A percentile compares a stretch with the other conserved stretches of the same genome.
phyloP scores from a whole-genome alignment of 73 alveolate species.

The Paramecium tetraurelia region DNA sequence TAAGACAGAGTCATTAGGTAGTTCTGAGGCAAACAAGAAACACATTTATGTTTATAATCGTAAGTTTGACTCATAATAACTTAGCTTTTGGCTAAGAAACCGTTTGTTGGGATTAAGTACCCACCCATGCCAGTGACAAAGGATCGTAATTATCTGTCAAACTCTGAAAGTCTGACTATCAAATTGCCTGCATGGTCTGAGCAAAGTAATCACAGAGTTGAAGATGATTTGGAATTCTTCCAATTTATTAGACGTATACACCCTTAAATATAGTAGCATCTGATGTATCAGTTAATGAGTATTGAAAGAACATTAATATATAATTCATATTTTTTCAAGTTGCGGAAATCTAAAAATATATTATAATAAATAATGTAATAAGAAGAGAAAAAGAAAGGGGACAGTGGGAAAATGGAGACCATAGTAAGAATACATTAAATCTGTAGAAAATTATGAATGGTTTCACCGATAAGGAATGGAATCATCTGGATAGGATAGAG shows the following conservation, averaged over 20 bases:
- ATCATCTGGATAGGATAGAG: constrained; percentile 62
- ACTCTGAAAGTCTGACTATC: not conserved
- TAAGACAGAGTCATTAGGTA: not conserved
- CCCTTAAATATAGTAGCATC: not conserved
- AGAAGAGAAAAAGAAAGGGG: constrained; percentile 37
- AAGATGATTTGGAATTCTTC: constrained; percentile 38
- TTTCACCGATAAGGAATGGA: constrained; percentile 58
- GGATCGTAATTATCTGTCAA: not conserved
- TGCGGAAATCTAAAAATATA: not conserved
- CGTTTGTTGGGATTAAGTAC: not conserved
- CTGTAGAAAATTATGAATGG: constrained; percentile 62
- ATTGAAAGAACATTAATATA: not conserved
- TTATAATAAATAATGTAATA: not conserved
- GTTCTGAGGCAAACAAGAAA: not conserved
- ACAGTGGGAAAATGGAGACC: not conserved
- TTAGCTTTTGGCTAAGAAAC: constrained; percentile 30
- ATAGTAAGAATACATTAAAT: not conserved
- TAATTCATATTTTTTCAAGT: not conserved
- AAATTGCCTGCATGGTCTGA: constrained; percentile 35
- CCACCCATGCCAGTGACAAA: constrained; percentile 37
- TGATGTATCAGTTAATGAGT: constrained; percentile 5
- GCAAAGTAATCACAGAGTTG: constrained; percentile 2
- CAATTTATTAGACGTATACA: constrained; percentile 6
- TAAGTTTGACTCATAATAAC: not conserved
- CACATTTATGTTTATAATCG: constrained; percentile 35